Evolutionary conservation across 495 filamentous ascomycete species (phyloP).

Genomic region (Podospora pseudocomata): DNA sequence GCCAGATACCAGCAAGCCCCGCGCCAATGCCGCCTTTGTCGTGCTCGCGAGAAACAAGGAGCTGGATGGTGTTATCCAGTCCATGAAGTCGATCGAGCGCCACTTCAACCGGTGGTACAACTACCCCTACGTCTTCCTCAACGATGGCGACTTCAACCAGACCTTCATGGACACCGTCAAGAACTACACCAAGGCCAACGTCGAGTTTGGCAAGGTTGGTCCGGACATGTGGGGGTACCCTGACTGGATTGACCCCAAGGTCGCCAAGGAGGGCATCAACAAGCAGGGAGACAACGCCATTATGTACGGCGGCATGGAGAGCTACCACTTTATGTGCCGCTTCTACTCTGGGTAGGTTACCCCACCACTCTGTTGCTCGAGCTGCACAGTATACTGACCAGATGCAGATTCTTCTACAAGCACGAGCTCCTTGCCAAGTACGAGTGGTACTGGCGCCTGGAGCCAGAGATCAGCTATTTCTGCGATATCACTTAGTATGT

Average conservation of each 20-base stretch:
- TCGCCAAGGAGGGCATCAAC: constrained; percentile 89
- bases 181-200: constrained; percentile 81
- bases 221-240: constrained; percentile 92
- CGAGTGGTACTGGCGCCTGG: constrained; percentile 99
- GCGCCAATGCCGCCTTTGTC: constrained; percentile 93
- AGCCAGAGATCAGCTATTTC: constrained; percentile 99
- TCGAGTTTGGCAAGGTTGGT: constrained; percentile 95
- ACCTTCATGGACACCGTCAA: constrained; percentile 83
- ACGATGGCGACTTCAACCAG: constrained; percentile 93
- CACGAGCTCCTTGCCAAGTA: constrained; percentile 94
- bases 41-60: constrained; percentile 97
- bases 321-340: constrained; percentile 96
- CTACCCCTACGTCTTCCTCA: constrained; percentile 98
- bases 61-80: constrained; percentile 91
- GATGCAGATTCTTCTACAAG: constrained; percentile 89
- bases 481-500: constrained; percentile 98
- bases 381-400: constrained; percentile 21
- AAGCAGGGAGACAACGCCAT: constrained; percentile 97
- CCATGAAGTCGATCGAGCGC: constrained; percentile 94
- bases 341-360: constrained; percentile 89
- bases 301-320: constrained; percentile 99
- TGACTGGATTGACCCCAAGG: constrained; percentile 90
- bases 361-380: constrained; percentile 1
- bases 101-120: constrained; percentile 99
- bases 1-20: constrained; percentile 57